These are phyloP conservation scores for Microsporum canis DNA, from an alignment of 2,329 filamentous ascomycete species.

Conservation along the genomic window DNA sequence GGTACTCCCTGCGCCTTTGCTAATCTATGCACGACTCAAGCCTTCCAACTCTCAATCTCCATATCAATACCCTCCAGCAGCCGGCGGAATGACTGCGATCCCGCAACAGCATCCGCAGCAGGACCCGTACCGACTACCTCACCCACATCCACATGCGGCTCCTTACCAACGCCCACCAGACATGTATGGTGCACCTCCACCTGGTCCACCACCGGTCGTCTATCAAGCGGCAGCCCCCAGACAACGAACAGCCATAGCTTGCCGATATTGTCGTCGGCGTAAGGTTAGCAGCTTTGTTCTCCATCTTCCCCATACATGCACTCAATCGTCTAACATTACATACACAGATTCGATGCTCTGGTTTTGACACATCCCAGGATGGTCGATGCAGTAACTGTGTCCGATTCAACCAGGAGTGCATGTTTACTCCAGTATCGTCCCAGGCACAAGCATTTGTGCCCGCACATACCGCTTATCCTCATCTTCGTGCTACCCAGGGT, in stretches of 20 bases:
- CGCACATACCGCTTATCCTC: slow-evolving; percentile 54
- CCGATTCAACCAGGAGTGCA: slow-evolving; percentile 63
- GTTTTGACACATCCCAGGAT: slow-evolving; percentile 60
- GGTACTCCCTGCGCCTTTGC: slow-evolving; percentile 7
- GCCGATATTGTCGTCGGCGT: slow-evolving; percentile 41
- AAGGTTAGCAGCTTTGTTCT: slow-evolving; percentile 31
- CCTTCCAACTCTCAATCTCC: slow-evolving; percentile 11
- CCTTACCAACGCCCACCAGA: slow-evolving; percentile 33
- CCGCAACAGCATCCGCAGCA: slow-evolving; percentile 30
- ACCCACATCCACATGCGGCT: slow-evolving; percentile 30
- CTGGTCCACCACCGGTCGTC: slow-evolving; percentile 28
- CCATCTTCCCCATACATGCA: background rate
- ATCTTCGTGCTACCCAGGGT: slow-evolving; percentile 35
- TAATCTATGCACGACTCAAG: slow-evolving; percentile 20
- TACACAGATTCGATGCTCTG: slow-evolving; percentile 60
- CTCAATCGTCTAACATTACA: background rate
- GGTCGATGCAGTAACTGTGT: slow-evolving; percentile 63
- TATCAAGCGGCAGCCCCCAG: slow-evolving; percentile 38
- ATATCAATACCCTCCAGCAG: slow-evolving; percentile 27
- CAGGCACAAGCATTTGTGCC: slow-evolving; percentile 61
- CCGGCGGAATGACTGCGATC: slow-evolving; percentile 33
- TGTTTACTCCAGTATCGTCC: slow-evolving; percentile 64
- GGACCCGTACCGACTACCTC: slow-evolving; percentile 31
- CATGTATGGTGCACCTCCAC: slow-evolving; percentile 30
- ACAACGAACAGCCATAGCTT: slow-evolving; percentile 42